Base-by-base conservation (phyloP, 495 filamentous ascomycete species). In the Aspergillus affinis region DNA sequence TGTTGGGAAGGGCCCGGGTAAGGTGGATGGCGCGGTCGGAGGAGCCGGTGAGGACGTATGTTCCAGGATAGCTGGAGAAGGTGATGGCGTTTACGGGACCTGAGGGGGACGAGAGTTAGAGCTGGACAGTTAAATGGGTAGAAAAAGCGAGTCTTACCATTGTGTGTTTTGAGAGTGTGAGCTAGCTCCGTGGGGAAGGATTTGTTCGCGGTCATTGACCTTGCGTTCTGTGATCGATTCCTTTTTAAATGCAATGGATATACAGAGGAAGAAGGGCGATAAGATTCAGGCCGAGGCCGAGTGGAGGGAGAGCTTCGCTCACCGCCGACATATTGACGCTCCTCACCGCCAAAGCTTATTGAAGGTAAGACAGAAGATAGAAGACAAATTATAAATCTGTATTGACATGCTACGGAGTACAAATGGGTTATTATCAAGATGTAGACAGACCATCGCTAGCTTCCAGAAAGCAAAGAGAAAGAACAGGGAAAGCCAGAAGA, bases 1-100 rank as follows among this genome's bases (percentile, higher is more conserved):
- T 58, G 60, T 57, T 75, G 8, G 81, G 75, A 27, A 81, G 68
- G 4, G 86, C 82, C 64, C 89, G 90, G 73, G 93, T 94, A 18
- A 97, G 86, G 54, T 91, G 86, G 69, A 97, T 84, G 45, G 84
- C 81, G 62, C 93, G 90, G 79, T 98, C 93, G 51, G 90, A 81
- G 50, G 87, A 89, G 65, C 93, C 93, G 54, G 91, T 92, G 23
- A 97, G 86, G 73, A 96, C 82, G 60, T 85, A 77, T 30, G 72
- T 71, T 58, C 68, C 69, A 15, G 72, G 70, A 57, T 62, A 70
- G 61, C 69, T 72, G 57, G 72, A 76, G 64, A 75, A 79, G 26
- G 71, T 72, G 55, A 80, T 65, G 6, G 72, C 70, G 65, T 78
- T 78, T 52, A 78, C 72, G 45, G 76, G 68, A 21, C 66, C 77